Conservation (phyloP, 2,329 filamentous ascomycete species). For the Aciculosporium take region DNA sequence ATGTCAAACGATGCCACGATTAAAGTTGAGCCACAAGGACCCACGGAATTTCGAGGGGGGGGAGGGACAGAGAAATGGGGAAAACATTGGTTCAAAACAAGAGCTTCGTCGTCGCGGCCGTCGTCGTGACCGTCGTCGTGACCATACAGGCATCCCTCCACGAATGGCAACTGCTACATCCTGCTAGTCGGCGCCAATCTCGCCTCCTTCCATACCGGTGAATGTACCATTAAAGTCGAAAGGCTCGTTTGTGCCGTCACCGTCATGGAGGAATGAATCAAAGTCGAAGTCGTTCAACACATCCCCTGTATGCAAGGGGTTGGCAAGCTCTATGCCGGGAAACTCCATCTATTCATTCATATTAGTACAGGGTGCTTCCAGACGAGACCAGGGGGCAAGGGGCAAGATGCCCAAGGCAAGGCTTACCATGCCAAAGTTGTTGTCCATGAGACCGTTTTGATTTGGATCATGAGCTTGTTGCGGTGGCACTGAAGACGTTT, state of each 20-base stretch:
- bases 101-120: constrained; percentile 1
- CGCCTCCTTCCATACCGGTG: constrained; percentile 37
- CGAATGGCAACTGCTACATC: not conserved
- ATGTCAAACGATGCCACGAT: constrained; percentile 26
- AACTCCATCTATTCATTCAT: constrained; percentile 28
- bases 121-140: too few relatives aligned
- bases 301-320: constrained; percentile 37
- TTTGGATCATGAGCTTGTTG: constrained; percentile 32
- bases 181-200: constrained; percentile 45
- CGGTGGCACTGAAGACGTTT: constrained; percentile 16
- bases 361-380: constrained; percentile 6
- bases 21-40: constrained; percentile 19
- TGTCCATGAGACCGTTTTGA: constrained; percentile 36
- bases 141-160: too few relatives aligned
- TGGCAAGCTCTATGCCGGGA: constrained; percentile 37
- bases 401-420: not conserved
- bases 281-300: constrained; percentile 54
- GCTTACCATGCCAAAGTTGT: constrained; percentile 32
- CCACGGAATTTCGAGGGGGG: not conserved
- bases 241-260: constrained; percentile 27
- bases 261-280: constrained; percentile 50
- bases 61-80: constrained; percentile 9
- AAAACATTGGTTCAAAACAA: constrained; percentile 8
- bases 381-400: not conserved
- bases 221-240: constrained; percentile 44